phyloP scores from a whole-genome alignment of 306 rosid species.

The Prunus salicina region DNA sequence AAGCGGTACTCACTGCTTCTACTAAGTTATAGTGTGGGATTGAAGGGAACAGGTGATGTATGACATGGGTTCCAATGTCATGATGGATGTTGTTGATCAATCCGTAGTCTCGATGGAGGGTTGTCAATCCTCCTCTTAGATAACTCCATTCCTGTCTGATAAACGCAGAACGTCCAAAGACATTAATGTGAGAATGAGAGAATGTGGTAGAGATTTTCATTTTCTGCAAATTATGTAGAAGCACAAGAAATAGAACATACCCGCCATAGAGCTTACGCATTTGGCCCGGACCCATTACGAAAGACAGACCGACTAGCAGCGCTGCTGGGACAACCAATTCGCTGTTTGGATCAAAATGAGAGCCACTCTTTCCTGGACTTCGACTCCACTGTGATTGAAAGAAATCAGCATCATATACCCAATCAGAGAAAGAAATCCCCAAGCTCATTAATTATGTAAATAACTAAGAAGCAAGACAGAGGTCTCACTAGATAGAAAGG shows the following conservation, averaged over 20 bases:
- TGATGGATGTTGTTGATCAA: conserved; percentile 15
- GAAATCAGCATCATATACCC: conserved; percentile 15
- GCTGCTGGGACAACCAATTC: conserved; percentile 74
- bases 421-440: neutral
- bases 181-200: conserved; percentile 5
- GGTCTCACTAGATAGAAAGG: conserved; percentile 84
- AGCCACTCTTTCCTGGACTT: conserved; percentile 97
- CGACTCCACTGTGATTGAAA: conserved; percentile 66
- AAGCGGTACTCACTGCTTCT: conserved; percentile 77
- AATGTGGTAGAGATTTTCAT: neutral
- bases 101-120: conserved; percentile 88
- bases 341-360: conserved; percentile 77
- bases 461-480: neutral
- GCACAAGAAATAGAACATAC: conserved; percentile 39
- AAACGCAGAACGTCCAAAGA: conserved; percentile 11
- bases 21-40: conserved; percentile 56
- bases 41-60: conserved; percentile 65
- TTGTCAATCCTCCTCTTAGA: conserved; percentile 56
- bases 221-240: neutral
- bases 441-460: neutral
- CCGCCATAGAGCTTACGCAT: conserved; percentile 78
- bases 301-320: conserved; percentile 60
- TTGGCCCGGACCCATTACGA: conserved; percentile 80
- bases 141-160: conserved; percentile 58
- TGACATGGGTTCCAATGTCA: conserved; percentile 59